Evolutionary conservation across 805 yeast species (phyloP), one percentile per base, ranked within the genome.

Genomic region (Metschnikowia gruessii): DNA sequence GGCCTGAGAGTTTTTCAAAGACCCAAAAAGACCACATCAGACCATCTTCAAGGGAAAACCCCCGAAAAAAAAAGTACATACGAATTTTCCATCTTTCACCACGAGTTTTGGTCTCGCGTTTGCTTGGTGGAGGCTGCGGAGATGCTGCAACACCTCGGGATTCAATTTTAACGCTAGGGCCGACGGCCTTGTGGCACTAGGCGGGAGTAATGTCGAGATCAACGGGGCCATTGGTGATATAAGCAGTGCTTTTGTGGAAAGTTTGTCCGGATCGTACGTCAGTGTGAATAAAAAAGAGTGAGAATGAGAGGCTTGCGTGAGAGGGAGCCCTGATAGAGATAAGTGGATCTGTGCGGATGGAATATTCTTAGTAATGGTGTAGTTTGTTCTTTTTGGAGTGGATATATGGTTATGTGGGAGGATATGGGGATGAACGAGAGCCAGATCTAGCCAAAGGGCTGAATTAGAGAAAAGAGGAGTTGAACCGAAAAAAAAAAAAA

Each of bases 41-140:
- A 21, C 4, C 4, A 21, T 21, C 24, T 21, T 21, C 11, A 10
- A 26, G 28, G 28, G 9, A 10, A 26, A 5, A 21, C 24, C 24
- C 28, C n/a, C n/a, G n/a, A n/a, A 32, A 12, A 35, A 30, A 30
- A 18, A 28, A 18, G 32, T 54, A 63, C 70, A 45, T 64, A 64
- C 68, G 45, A 58, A 64, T 39, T 56, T 50, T 24, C 75, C 75
- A 48, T 69, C 53, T 46, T 66, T 64, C 31, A 71, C 74, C 36
- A 71, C 54, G 39, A 71, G 55, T 54, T 65, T 68, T 30, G 72
- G 66, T 18, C 40, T 48, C 24, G 26, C 29, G 34, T 37, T 29
- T 17, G 59, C 48, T 5, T 48, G 37, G 15, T 45, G 51, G 31
- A 59, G 45, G 30, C 58, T 49, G 17, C 58, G 56, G 40, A 69